A percentile compares a stretch with the other conserved stretches of the same genome.
Evolutionary conservation across 768 basidiomycete species (phyloP).

Genomic region (Austroboletus festivus): DNA sequence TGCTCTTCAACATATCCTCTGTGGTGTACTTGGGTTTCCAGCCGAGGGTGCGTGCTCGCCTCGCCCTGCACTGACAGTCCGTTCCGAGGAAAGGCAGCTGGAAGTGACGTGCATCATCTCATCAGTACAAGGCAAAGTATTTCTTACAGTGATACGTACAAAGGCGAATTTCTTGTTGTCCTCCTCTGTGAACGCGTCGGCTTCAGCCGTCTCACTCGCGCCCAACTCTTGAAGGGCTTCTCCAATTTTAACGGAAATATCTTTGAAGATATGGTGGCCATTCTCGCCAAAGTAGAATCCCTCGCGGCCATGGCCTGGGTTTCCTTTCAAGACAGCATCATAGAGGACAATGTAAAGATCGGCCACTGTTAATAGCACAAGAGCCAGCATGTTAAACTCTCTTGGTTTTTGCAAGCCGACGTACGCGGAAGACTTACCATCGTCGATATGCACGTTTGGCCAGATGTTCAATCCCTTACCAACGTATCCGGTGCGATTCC

Average conservation of each 20-base stretch:
- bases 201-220: conserved; percentile 23
- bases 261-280: conserved; percentile 46
- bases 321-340: conserved; percentile 32
- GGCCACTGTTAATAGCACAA: conserved; percentile 16
- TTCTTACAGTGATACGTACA: conserved; percentile 3
- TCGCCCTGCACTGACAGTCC: conserved; percentile 19
- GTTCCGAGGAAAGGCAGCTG: conserved; percentile 22
- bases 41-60: conserved; percentile 21
- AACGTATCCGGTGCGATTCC: conserved; percentile 56
- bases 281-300: conserved; percentile 56
- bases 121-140: not conserved
- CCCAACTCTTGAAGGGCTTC: conserved; percentile 24
- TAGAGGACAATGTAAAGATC: conserved; percentile 46
- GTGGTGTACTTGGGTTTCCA: conserved; percentile 34
- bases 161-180: conserved; percentile 8
- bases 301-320: conserved; percentile 32
- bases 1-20: conserved; percentile 20
- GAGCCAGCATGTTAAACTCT: no score
- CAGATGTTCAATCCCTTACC: conserved; percentile 61
- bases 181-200: conserved; percentile 40
- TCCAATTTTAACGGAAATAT: conserved; percentile 43
- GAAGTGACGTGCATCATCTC: not conserved
- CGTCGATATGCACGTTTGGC: conserved; percentile 56
- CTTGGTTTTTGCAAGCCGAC: no score
- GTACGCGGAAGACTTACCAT: conserved; percentile 27